These are phyloP conservation scores for Claviceps sp. DNA, from an alignment of 2,329 filamentous ascomycete species.

Conservation along the genomic window DNA sequence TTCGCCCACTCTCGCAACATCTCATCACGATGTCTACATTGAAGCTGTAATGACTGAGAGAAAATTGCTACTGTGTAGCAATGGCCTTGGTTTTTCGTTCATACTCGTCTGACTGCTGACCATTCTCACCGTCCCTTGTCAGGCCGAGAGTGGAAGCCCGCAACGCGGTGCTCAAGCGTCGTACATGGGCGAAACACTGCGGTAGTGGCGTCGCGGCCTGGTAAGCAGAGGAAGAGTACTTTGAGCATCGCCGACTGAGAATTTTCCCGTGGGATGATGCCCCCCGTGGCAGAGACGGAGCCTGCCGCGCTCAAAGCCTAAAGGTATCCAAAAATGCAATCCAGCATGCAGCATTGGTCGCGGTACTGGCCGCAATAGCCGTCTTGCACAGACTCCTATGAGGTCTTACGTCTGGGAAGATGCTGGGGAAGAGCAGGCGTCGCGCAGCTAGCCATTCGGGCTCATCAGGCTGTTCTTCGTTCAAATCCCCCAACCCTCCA, in stretches of 20 bases:
- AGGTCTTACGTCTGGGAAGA: no score
- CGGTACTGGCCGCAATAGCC: background rate
- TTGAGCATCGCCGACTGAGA: background rate
- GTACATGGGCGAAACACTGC: background rate
- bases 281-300: no score
- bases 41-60: background rate
- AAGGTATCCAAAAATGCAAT: background rate
- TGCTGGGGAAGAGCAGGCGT: background rate
- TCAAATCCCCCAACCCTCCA: no score
- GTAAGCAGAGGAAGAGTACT: background rate
- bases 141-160: background rate
- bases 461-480: background rate
- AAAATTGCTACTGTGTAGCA: no score
- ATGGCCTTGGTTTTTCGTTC: no score
- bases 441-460: background rate
- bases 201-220: background rate
- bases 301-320: no score
- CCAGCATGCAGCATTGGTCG: background rate
- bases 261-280: background rate
- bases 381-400: background rate
- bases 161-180: background rate
- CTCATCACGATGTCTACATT: background rate
- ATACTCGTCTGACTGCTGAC: background rate
- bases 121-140: background rate
- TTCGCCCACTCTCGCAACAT: no score